Evolutionary conservation across 2,329 filamentous ascomycete species (phyloP), one percentile per base, ranked within the genome.

Genomic region (Biscogniauxia marginata): DNA sequence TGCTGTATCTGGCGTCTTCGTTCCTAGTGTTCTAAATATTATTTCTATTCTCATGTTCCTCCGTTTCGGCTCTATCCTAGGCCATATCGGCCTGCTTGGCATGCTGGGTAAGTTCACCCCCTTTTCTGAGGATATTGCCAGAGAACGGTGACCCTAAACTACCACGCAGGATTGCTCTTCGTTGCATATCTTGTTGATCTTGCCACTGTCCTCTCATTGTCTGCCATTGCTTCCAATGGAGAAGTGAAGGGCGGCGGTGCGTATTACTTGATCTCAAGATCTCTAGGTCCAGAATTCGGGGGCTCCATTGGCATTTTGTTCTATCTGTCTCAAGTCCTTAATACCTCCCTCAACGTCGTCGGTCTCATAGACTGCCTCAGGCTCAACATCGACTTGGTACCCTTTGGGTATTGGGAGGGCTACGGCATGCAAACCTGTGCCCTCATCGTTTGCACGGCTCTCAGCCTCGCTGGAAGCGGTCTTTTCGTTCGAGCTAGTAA

Each of bases 11-110:
- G 89, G 89, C 7, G 89, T 96, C 49, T 96, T 92, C 71, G 89
- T 96, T 16, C 91, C 91, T 1, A 91, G 91, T n/a, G 93, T 88
- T 59, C 78, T 96, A 63, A 96, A 95, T 72, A 91, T 96, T 45
- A 76, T 96, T 63, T 93, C 90, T 65, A 96, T 96, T 73, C 82
- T 96, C 59, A 96, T 96, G 90, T 96, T 96, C 74, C 79, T 96
- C 65, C 85, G 91, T 20, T 96, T 96, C 71, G 91, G 91, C 20
- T 86, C 91, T 65, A 90, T 96, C 55, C 78, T 96, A 20, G 91
- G 91, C 7, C 88, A 93, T 69, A 83, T 88, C 60, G 91, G 91
- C 20, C 78, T 96, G 46, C 62, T 93, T 46, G 91, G 90, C 50
- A 95, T 92, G 72, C 77, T 96, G 69, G 88, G 89, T 90, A 76